Evolutionary conservation across 352 stramenopile species (phyloP), one percentile per base, ranked within the genome.

Genomic region (Phytopythium mirpurense): DNA sequence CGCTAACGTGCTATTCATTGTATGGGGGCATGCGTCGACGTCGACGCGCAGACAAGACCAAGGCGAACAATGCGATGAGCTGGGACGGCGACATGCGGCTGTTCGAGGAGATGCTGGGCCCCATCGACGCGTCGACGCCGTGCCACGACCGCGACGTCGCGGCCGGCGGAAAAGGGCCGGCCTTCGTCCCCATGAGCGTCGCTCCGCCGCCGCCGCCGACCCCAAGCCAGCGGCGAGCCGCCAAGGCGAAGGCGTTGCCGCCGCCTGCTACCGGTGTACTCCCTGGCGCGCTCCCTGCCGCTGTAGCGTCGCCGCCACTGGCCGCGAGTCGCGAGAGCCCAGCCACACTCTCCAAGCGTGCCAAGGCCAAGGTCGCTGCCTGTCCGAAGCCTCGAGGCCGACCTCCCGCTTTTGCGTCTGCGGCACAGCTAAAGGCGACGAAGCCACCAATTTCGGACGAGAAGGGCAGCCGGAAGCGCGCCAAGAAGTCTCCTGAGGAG

Each of bases 21-120:
- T n/a, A n/a, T n/a, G n/a, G n/a, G n/a, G n/a, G n/a, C n/a, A 9
- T 24, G 18, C 8, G 3, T 18, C 4, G 18, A 16, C n/a, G 23
- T 1, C 3, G n/a, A 21, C 0, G 51, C 66, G 59, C 60, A 63
- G 53, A 37, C 12, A 68, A 54, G 19, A 65, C 45, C 27, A 66
- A 69, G 29, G 62, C 60, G 23, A 41, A 45, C 12, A 69, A 44
- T 10, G 44, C 51, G 0, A 70, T 67, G 23, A 80, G 73, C 60
- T 87, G 76, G 76, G 60, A 84, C 63, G 76, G 76, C 14, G 49
- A 70, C 47, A 76, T 78, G 62, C 60, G 72, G 45, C 58, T 86
- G 21, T 86, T 86, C 53, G 65, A 79, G 47, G 69, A 76, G 48
- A 69, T 78, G 59, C 34, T 78, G 8, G 65, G 68, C 1, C 29